These are phyloP conservation scores for Debaryomyces psychrophilus DNA, from an alignment of 1,139 yeast species.

Conservation along the genomic window DNA sequence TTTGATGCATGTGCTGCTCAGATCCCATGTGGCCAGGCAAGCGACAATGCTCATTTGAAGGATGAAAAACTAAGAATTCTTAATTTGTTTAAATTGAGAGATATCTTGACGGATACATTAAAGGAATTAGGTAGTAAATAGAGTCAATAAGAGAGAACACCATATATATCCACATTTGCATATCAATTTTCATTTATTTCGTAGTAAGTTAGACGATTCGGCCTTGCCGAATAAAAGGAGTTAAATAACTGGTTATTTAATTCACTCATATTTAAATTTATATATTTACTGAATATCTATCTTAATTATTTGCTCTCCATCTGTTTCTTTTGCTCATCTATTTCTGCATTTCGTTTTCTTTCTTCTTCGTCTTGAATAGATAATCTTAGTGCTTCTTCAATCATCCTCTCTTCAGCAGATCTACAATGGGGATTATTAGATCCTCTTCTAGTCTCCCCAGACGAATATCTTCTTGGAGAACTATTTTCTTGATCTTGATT, in stretches of 20 bases:
- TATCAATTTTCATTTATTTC: neutral
- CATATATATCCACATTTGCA: neutral
- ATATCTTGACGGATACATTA: constrained; percentile 61
- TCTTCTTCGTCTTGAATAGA: constrained; percentile 72
- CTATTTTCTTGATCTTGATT: constrained; percentile 26
- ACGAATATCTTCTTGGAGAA: constrained; percentile 18
- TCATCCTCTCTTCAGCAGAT: constrained; percentile 72
- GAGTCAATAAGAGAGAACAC: neutral
- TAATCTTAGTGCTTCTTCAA: constrained; percentile 79
- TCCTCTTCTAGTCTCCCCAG: constrained; percentile 17
- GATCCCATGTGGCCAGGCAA: constrained; percentile 93
- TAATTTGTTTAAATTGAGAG: constrained; percentile 75
- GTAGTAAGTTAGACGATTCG: no score
- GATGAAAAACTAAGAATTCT: constrained; percentile 82
- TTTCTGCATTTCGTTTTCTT: constrained; percentile 36
- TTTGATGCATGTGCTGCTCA: constrained; percentile 92
- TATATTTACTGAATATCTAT: constrained; percentile 2
- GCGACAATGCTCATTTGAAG: constrained; percentile 91
- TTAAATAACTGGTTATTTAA: neutral
- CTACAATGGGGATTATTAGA: constrained; percentile 22
- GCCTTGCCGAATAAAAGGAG: no score
- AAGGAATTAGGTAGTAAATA: constrained; percentile 34
- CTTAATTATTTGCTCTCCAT: constrained; percentile 3
- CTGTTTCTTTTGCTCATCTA: constrained; percentile 13
- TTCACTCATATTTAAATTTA: neutral